Evolutionary conservation across 768 basidiomycete species (phyloP).

Genomic region (Pisolithus microcarpus): DNA sequence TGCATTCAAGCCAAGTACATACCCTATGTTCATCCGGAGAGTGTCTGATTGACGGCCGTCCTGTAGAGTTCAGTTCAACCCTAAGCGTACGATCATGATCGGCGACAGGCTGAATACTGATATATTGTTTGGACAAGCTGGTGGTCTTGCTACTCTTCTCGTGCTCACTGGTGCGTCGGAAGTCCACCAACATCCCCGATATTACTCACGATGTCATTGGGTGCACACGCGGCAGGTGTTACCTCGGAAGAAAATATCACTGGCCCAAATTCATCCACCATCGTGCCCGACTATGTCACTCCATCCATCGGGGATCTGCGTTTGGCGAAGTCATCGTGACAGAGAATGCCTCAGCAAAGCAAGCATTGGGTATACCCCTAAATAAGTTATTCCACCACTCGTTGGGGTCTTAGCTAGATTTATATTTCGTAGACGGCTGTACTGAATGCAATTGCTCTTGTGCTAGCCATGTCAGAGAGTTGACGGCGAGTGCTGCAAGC

Average conservation of each 20-base stretch:
- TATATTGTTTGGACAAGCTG: slow-evolving; percentile 85
- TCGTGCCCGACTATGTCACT: slow-evolving; percentile 78
- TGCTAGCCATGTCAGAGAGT: slow-evolving; percentile 31
- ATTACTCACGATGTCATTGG: neutral
- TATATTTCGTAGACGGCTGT: slow-evolving; percentile 13
- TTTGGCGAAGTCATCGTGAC: slow-evolving; percentile 20
- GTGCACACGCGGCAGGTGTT: slow-evolving; percentile 48
- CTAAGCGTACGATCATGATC: slow-evolving; percentile 84
- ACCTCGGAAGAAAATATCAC: slow-evolving; percentile 67
- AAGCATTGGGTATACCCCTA: neutral
- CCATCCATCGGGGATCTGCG: slow-evolving; percentile 77
- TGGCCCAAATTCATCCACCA: slow-evolving; percentile 60
- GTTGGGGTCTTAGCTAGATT: slow-evolving; percentile 13
- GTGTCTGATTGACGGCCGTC: slow-evolving; percentile 6
- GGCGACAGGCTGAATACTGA: slow-evolving; percentile 96
- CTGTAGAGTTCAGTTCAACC: slow-evolving; percentile 77
- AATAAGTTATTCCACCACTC: neutral
- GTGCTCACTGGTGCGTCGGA: slow-evolving; percentile 74
- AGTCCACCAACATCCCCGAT: neutral
- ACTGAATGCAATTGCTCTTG: slow-evolving; percentile 29
- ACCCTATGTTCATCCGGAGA: neutral
- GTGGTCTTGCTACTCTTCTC: slow-evolving; percentile 80
- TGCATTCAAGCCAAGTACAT: slow-evolving; percentile 75
- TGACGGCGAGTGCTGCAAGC: slow-evolving; percentile 45
- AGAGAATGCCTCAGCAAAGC: slow-evolving; percentile 1